These are phyloP conservation scores for Fusarium torreyae DNA, from an alignment of 2,329 filamentous ascomycete genomes.

Conservation along the genomic window DNA sequence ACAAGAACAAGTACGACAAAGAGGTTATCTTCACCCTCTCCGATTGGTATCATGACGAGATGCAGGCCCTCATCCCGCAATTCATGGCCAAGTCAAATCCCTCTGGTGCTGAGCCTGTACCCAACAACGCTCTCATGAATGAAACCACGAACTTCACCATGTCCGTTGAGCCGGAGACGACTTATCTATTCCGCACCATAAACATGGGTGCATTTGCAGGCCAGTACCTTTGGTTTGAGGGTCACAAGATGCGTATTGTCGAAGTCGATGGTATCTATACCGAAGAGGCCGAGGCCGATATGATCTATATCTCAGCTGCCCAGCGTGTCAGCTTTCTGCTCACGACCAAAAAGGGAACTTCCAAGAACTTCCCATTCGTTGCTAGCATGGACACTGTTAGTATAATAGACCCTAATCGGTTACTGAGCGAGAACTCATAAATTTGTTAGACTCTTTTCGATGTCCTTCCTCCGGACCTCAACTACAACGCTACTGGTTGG, in stretches of 20 bases:
- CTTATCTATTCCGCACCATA: slow-evolving; percentile 80
- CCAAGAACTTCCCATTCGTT: slow-evolving; percentile 76
- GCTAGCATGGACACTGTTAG: slow-evolving; percentile 77
- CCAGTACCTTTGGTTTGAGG: slow-evolving; percentile 77
- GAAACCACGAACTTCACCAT: slow-evolving; percentile 75
- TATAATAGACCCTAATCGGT: neutral
- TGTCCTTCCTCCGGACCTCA: slow-evolving; percentile 74
- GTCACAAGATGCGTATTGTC: slow-evolving; percentile 77
- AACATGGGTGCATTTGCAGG: slow-evolving; percentile 81
- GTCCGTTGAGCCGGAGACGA: slow-evolving; percentile 75
- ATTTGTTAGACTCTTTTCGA: slow-evolving; percentile 74
- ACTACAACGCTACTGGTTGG: slow-evolving; percentile 78
- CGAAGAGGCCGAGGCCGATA: slow-evolving; percentile 70
- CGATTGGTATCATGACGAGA: slow-evolving; percentile 79
- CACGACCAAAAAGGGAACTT: slow-evolving; percentile 74
- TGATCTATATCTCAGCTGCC: slow-evolving; percentile 77
- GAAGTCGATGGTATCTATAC: slow-evolving; percentile 82
- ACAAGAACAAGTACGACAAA: slow-evolving; percentile 70
- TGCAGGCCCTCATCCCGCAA: slow-evolving; percentile 60
- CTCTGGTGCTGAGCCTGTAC: slow-evolving; percentile 75
- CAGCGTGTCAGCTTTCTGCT: slow-evolving; percentile 76
- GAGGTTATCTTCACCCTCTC: slow-evolving; percentile 76
- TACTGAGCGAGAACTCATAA: slow-evolving; percentile 1
- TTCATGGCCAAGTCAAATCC: slow-evolving; percentile 71
- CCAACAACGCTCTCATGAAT: slow-evolving; percentile 78